Conservation (phyloP, 768 basidiomycete species). For the Nidularia pulvinata region DNA sequence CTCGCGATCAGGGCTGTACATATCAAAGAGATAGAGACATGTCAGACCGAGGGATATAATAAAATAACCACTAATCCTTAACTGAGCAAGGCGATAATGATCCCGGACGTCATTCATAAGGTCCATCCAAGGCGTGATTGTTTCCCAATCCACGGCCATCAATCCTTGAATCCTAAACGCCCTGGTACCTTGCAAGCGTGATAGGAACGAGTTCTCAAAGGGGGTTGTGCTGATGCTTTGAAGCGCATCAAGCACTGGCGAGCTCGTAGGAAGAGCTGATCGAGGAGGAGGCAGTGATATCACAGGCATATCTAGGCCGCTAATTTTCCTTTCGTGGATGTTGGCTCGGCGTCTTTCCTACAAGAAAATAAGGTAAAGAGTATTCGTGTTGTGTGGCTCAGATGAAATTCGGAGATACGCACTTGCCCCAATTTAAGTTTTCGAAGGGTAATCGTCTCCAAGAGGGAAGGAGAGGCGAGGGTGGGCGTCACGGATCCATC, state of each 20-base stretch:
- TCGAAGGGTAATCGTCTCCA: conserved; percentile 32
- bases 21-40: not conserved
- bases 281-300: conserved; percentile 30
- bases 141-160: conserved; percentile 75
- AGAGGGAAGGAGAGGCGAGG: conserved; percentile 13
- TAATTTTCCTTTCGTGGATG: conserved; percentile 12
- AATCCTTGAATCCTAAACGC: conserved; percentile 26
- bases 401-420: conserved; percentile 7
- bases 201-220: conserved; percentile 65
- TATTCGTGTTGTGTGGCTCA: not conserved
- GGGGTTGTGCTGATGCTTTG: conserved; percentile 59
- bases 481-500: conserved; percentile 11
- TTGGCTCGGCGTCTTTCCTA: conserved; percentile 28
- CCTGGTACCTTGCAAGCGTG: conserved; percentile 53
- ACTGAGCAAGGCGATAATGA: conserved; percentile 68
- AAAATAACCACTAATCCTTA: conserved; percentile 16
- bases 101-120: conserved; percentile 73
- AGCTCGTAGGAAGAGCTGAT: conserved; percentile 17
- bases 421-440: conserved; percentile 47
- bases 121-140: conserved; percentile 68
- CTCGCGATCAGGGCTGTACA: conserved; percentile 54
- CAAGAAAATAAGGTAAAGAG: not conserved
- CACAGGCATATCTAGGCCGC: conserved; percentile 19
- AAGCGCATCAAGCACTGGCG: conserved; percentile 48
- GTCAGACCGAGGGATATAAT: not conserved